Conservation (phyloP, 2,329 filamentous ascomycete genomes). For the Fusarium domesticum region DNA sequence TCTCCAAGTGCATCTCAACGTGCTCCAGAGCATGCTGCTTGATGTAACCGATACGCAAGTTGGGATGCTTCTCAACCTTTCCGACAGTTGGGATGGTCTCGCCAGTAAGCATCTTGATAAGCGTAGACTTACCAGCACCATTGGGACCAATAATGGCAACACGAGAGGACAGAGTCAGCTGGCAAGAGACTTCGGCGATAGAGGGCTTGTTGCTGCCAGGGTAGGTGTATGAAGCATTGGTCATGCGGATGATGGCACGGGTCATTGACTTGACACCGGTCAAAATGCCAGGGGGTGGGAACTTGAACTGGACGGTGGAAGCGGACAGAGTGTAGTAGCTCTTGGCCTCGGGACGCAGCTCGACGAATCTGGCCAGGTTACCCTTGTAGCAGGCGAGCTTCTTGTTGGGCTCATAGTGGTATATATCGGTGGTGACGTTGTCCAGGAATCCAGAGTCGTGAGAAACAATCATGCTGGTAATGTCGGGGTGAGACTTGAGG, state of each 20-base stretch:
- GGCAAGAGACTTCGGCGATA: conserved; percentile 82
- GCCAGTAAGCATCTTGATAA: conserved; percentile 95
- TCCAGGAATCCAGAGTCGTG: conserved; percentile 98
- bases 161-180: conserved; percentile 83
- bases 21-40: conserved; percentile 99
- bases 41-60: conserved; percentile 98
- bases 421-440: conserved; percentile 96
- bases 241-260: conserved; percentile 93
- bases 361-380: conserved; percentile 80
- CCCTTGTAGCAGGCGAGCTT: conserved; percentile 86
- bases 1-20: conserved; percentile 99
- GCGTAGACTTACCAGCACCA: conserved; percentile 95
- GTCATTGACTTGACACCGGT: conserved; percentile 94
- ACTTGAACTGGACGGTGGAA: conserved; percentile 91
- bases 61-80: conserved; percentile 96
- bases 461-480: conserved; percentile 95
- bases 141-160: conserved; percentile 97
- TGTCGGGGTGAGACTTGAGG: conserved; percentile 91
- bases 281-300: conserved; percentile 90
- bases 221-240: conserved; percentile 86
- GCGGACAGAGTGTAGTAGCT: conserved; percentile 96
- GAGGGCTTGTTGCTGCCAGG: conserved; percentile 85
- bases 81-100: conserved; percentile 81
- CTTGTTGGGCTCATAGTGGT: conserved; percentile 95
- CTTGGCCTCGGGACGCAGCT: conserved; percentile 88